Percentiles rank a stretch among this genome's conserved stretches.
These are phyloP conservation scores for Paulownia fortunei DNA, from an alignment of 257 asterid genomes.

Conservation along the genomic window DNA sequence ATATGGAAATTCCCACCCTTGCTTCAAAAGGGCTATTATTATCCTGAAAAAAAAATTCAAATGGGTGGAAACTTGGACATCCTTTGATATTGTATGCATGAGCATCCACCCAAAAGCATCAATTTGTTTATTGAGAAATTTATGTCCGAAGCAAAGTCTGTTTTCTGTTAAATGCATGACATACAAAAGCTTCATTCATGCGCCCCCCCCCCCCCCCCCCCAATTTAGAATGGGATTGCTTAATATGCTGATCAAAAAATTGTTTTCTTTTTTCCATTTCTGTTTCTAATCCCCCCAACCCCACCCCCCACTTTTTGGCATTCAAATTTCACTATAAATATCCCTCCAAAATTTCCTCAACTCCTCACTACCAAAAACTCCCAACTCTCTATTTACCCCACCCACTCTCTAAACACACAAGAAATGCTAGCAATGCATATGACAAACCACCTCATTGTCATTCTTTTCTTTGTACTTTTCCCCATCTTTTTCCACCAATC, in stretches of 20 bases:
- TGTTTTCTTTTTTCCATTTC: constrained; percentile 11
- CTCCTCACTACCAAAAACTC: constrained; percentile 27
- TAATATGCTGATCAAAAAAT: not conserved
- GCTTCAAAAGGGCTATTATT: not conserved
- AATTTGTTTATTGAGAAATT: not conserved
- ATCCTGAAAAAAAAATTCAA: not conserved
- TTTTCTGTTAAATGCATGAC: constrained; percentile 34
- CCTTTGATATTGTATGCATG: not conserved
- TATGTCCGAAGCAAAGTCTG: not conserved
- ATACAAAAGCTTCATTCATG: not conserved
- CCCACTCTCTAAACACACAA: not conserved
- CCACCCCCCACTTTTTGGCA: constrained; percentile 23
- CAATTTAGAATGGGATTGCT: not conserved
- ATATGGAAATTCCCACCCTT: not conserved
- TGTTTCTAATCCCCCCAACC: not conserved
- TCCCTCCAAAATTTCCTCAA: constrained; percentile 27
- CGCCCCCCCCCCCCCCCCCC: not conserved
- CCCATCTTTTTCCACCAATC: constrained; percentile 21
- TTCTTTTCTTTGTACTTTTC: constrained; percentile 9
- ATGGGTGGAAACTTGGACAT: not conserved
- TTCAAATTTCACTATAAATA: constrained; percentile 39
- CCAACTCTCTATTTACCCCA: not conserved
- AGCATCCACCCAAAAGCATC: not conserved
- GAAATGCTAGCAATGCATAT: not conserved
- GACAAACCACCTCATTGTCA: not conserved